phyloP scores from a whole-genome alignment of 805 yeast genomes.

The Myxozyma nipponensis region DNA sequence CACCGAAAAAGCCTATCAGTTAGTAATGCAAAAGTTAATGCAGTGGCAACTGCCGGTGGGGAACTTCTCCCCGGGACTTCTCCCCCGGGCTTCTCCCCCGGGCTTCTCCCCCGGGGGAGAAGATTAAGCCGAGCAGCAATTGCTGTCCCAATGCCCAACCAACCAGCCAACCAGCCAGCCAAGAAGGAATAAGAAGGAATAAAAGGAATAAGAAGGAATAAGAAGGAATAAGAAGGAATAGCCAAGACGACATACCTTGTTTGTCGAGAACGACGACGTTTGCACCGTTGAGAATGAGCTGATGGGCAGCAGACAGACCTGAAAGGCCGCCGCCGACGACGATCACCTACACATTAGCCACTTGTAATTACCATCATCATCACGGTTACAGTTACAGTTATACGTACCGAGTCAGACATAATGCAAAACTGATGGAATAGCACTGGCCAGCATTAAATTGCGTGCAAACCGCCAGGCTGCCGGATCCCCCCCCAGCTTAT shows the following conservation, averaged over 20 bases:
- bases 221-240: not conserved
- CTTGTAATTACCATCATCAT: no score
- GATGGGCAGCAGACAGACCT: constrained; percentile 61
- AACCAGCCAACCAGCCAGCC: not conserved
- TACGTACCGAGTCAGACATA: no score
- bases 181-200: no score
- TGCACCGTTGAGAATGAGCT: constrained; percentile 50
- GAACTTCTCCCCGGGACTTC: not conserved
- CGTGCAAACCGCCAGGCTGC: no score
- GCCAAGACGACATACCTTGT: no score
- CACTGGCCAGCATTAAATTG: no score
- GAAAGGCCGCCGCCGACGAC: constrained; percentile 66
- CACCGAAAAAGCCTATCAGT: constrained; percentile 55
- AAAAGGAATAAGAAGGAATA: no score
- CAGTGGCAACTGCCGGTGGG: not conserved
- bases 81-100: not conserved
- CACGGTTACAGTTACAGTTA: no score
- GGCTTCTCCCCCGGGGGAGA: not conserved
- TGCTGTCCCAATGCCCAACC: not conserved
- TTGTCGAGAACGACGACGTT: constrained; percentile 55
- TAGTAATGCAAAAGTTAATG: not conserved
- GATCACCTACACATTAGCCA: constrained; percentile 40
- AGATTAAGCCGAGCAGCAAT: not conserved
- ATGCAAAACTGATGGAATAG: no score
- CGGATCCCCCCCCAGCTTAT: no score